A percentile compares a stretch with the other conserved stretches of the same genome.
phyloP scores from a whole-genome alignment of 495 filamentous ascomycete genomes.

The Alectoria sarmentosa region DNA sequence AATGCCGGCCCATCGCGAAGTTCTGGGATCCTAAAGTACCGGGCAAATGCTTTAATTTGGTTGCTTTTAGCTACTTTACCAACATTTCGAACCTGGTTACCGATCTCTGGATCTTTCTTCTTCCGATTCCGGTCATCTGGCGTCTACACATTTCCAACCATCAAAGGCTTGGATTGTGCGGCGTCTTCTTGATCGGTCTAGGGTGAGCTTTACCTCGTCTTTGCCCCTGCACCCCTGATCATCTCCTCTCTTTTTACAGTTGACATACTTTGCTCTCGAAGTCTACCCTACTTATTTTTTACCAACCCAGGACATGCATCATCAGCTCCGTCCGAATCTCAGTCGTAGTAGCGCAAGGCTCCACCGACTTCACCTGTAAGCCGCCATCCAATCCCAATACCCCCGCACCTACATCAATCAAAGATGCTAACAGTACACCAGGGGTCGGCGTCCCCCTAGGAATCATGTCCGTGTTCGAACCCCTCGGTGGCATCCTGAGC shows the following conservation, averaged over 20 bases:
- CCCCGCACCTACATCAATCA: not conserved
- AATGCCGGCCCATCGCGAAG: slow-evolving; percentile 32
- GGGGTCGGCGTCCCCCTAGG: slow-evolving; percentile 36
- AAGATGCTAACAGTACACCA: slow-evolving; percentile 9
- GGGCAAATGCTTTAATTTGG: slow-evolving; percentile 32
- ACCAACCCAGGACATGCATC: slow-evolving; percentile 32
- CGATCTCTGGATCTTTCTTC: slow-evolving; percentile 36
- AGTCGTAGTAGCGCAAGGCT: slow-evolving; percentile 35
- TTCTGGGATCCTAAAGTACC: slow-evolving; percentile 29
- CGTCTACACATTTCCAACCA: slow-evolving; percentile 28
- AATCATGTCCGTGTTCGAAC: slow-evolving; percentile 38
- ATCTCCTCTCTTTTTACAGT: not conserved
- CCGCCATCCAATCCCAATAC: not conserved
- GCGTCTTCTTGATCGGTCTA: slow-evolving; percentile 37
- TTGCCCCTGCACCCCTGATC: not conserved
- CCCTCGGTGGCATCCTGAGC: slow-evolving; percentile 40
- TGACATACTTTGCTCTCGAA: not conserved
- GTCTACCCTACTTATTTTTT: not conserved
- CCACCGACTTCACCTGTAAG: slow-evolving; percentile 37
- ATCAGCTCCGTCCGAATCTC: slow-evolving; percentile 35
- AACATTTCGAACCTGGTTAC: slow-evolving; percentile 34
- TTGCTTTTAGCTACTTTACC: slow-evolving; percentile 31
- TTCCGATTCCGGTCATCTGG: slow-evolving; percentile 35
- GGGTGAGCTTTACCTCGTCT: slow-evolving; percentile 23
- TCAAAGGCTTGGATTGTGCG: slow-evolving; percentile 35